Percentiles rank a stretch among this genome's conserved stretches.
Evolutionary conservation across 805 yeast species (phyloP).

Genomic region (Clavispora carvajalis): DNA sequence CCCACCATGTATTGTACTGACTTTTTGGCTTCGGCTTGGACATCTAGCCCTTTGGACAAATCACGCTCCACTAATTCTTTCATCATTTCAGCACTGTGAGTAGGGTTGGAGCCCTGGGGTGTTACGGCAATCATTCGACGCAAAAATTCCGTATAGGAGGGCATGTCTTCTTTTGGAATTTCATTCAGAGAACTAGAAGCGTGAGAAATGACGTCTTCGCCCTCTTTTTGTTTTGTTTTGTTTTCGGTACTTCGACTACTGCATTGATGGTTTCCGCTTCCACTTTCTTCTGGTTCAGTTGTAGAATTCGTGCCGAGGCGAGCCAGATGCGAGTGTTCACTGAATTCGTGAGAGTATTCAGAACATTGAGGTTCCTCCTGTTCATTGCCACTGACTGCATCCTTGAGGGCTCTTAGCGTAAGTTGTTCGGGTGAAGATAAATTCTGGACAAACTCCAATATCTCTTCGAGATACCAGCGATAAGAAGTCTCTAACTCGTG

Average conservation of each 20-base stretch:
- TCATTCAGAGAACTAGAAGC: neutral
- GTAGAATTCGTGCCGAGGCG: neutral
- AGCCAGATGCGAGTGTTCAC: neutral
- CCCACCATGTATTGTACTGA: neutral
- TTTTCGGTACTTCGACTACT: neutral
- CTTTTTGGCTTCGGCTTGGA: neutral
- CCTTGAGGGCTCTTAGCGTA: neutral
- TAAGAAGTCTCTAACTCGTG: slow-evolving; percentile 72
- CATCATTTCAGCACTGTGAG: neutral
- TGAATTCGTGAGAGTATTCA: neutral
- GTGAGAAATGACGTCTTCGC: neutral
- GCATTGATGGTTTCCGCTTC: neutral
- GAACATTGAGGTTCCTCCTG: neutral
- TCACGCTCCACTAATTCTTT: neutral
- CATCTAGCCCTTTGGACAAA: neutral
- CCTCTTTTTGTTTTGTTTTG: neutral
- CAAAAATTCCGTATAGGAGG: neutral
- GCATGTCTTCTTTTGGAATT: neutral
- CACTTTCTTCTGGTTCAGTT: neutral
- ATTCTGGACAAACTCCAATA: slow-evolving; percentile 29
- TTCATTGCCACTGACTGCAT: neutral
- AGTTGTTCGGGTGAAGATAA: neutral
- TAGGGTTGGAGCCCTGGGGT: neutral
- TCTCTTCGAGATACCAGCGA: slow-evolving; percentile 56
- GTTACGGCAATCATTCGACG: neutral